These are phyloP conservation scores for Ceratobasidium sp. DNA, from an alignment of 1,284 basidiomycete species.

Conservation along the genomic window DNA sequence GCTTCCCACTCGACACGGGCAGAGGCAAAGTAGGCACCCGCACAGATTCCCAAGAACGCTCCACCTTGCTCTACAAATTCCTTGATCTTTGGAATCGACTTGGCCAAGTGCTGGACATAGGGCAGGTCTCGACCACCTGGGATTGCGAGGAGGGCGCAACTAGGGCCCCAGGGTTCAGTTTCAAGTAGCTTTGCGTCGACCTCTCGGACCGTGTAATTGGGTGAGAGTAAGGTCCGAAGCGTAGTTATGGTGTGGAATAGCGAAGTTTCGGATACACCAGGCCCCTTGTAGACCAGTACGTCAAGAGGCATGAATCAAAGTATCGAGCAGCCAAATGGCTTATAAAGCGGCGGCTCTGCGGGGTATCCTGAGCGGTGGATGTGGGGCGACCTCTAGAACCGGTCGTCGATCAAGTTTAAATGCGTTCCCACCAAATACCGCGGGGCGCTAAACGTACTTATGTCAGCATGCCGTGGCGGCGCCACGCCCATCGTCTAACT, in stretches of 20 bases:
- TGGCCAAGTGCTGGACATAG: slow-evolving; percentile 56
- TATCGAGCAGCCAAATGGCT: background rate
- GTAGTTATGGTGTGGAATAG: slow-evolving; percentile 61
- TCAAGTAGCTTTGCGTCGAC: slow-evolving; percentile 64
- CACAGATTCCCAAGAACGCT: slow-evolving; percentile 68
- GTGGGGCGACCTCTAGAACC: background rate
- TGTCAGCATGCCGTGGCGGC: background rate
- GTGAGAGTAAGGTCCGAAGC: slow-evolving; percentile 66
- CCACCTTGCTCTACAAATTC: slow-evolving; percentile 75
- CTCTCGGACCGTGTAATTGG: slow-evolving; percentile 79
- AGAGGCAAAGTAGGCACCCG: slow-evolving; percentile 62
- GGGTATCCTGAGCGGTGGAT: no score
- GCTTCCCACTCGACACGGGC: slow-evolving; percentile 56
- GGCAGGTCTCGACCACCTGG: slow-evolving; percentile 65
- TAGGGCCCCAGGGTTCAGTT: slow-evolving; percentile 74
- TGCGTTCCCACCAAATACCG: background rate
- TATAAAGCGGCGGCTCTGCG: background rate
- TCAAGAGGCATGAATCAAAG: slow-evolving; percentile 58
- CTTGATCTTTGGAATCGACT: slow-evolving; percentile 58
- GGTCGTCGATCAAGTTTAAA: background rate
- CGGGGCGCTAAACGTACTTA: background rate
- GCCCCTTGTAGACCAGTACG: slow-evolving; percentile 80
- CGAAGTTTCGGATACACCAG: slow-evolving; percentile 67
- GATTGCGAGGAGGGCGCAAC: slow-evolving; percentile 79
- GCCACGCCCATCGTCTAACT: background rate